Base-by-base conservation (phyloP, 768 basidiomycete species). In the Cubamyces lactineus region DNA sequence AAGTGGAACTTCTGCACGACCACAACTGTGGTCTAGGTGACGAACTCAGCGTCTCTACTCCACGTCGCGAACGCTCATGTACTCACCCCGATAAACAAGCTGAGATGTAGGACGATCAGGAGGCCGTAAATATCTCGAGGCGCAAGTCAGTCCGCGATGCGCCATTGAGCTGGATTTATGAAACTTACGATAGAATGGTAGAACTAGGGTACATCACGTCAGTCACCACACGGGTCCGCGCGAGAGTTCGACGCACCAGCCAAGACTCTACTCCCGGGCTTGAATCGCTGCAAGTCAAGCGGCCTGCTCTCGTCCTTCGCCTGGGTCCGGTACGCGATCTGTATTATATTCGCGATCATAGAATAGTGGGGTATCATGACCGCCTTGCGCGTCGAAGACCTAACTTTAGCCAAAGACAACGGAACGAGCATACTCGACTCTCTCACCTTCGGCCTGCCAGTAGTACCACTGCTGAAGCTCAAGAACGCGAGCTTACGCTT, bases 401-500 rank as follows among this genome's bases (percentile, higher is more conserved):
- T 86, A 2, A 84, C 19, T 26, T 45, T 13, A 59, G 41, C n/a
- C 83, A 8, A 84, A 85, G 12, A 40, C 42, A 19, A 9, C 19
- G n/a, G 83, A 85, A 46, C 47, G 17, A 38, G 43, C n/a, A 26
- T 4, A 17, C 5, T 13, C 30, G 23, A 4, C 8, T 19, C n/a
- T 17, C 62, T n/a, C 56, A 85, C 86, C 82, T 92, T 89, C 0
- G 90, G 89, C 62, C 78, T 82, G 0, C 90, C 90, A 1, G 90
- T 92, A 0, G 90, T 92, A 26, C 87, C 87, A 23, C 88, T 89
- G 0, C 88, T 90, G 68, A 91, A 91, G 70, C 80, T 86, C 41
- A 90, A 73, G 61, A 91, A 85, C 0, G 90, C 90, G 17, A 91
- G 69, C 69, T 89, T 92, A 5, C 82, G 85, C 71, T 78, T 87